A percentile compares a stretch with the other conserved stretches of the same genome.
Conservation (phyloP, 2,329 filamentous ascomycete species). For the Fusarium sulawesiense region DNA sequence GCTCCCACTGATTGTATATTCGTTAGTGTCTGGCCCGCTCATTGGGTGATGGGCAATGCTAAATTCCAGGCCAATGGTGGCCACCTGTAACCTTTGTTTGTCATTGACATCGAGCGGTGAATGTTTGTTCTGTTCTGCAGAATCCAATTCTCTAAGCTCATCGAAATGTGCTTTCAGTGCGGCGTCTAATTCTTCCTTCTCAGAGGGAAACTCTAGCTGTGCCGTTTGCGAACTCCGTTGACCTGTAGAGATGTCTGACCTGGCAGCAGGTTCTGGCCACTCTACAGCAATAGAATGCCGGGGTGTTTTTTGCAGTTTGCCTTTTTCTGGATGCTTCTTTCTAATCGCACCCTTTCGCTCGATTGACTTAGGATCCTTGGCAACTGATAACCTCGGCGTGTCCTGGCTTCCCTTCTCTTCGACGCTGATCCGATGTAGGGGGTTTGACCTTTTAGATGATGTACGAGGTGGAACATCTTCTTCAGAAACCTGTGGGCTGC, state of each 20-base stretch:
- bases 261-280: constrained; percentile 6
- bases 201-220: constrained; percentile 17
- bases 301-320: background rate
- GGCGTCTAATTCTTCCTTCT: constrained; percentile 34
- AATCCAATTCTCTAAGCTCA: constrained; percentile 28
- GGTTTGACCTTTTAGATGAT: constrained; percentile 42
- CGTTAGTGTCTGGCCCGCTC: background rate
- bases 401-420: background rate
- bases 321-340: constrained; percentile 27
- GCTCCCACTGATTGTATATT: background rate
- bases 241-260: background rate
- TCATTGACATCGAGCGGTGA: background rate
- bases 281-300: constrained; percentile 17
- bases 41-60: background rate
- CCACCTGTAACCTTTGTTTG: background rate
- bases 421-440: background rate
- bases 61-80: background rate
- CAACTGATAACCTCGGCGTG: background rate
- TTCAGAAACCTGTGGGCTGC: constrained; percentile 35
- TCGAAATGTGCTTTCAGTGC: constrained; percentile 33
- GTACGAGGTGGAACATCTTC: constrained; percentile 45
- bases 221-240: background rate
- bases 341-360: constrained; percentile 36
- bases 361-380: constrained; percentile 11
- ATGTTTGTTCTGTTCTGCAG: background rate